These are phyloP conservation scores for Metarhizium rileyi DNA, from an alignment of 2,329 filamentous ascomycete genomes.

Conservation along the genomic window DNA sequence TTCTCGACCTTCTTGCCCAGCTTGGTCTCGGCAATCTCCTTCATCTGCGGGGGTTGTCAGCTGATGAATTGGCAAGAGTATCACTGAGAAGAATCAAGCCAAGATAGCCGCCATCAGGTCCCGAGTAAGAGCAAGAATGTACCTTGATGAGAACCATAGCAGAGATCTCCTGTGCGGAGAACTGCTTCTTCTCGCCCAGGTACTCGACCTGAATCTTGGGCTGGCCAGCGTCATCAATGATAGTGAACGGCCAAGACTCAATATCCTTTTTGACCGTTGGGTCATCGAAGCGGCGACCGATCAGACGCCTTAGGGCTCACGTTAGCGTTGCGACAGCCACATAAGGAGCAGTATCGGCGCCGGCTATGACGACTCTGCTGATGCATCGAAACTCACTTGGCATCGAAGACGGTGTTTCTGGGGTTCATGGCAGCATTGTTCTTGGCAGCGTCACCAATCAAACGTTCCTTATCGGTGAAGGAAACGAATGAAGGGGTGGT, in stretches of 20 bases:
- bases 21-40: slow-evolving; percentile 97
- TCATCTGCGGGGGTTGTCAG: slow-evolving; percentile 58
- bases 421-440: slow-evolving; percentile 99
- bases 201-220: slow-evolving; percentile 94
- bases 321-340: slow-evolving; percentile 8
- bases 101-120: background rate
- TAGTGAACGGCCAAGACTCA: slow-evolving; percentile 99
- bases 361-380: background rate
- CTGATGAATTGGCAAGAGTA: background rate
- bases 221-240: slow-evolving; percentile 78
- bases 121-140: slow-evolving; percentile 18
- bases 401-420: slow-evolving; percentile 94
- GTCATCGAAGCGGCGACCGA: slow-evolving; percentile 92
- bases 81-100: background rate
- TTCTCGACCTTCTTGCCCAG: slow-evolving; percentile 98
- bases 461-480: slow-evolving; percentile 96
- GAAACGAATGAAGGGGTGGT: slow-evolving; percentile 98
- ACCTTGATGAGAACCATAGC: slow-evolving; percentile 99
- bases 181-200: slow-evolving; percentile 86
- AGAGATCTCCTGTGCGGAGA: slow-evolving; percentile 97
- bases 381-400: slow-evolving; percentile 65
- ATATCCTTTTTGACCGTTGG: slow-evolving; percentile 97
- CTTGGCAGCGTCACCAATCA: slow-evolving; percentile 99
- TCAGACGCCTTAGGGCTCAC: slow-evolving; percentile 64
- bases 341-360: background rate